Evolutionary conservation across 805 yeast genomes (phyloP), one percentile per base, ranked within the genome.

Genomic region (Wickerhamomyces bisporus): DNA sequence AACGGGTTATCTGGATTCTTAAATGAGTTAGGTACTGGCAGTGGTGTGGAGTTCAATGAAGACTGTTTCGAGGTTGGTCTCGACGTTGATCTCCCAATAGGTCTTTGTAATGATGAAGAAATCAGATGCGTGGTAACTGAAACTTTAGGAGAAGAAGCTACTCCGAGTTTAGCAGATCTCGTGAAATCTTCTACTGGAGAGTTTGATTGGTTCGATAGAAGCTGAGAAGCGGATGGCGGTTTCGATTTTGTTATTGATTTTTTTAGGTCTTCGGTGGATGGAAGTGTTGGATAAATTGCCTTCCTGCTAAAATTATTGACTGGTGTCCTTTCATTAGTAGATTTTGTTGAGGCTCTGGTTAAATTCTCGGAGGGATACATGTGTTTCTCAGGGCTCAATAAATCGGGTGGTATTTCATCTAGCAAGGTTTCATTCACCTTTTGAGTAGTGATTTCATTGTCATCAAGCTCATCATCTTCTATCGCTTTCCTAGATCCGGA

Each of bases 371-470:
- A 7, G 10, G 52, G 51, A 30, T 49, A 50, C 0, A 35, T 15
- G 20, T 48, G 53, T 32, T 49, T 53, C 36, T 53, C 58, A 7
- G 58, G 58, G 30, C 56, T 51, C 14, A 52, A 18, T 9, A 53
- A 32, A 21, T 53, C 58, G 40, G 35, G 39, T 0, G 58, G 58
- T 25, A 50, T 30, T 12, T 42, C 51, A 33, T 53, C 50, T 14
- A 37, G 14, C 3, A 52, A 17, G 1, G 58, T 53, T n/a, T 44
- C 47, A 26, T 44, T 38, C 5, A 40, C 46, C 26, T 30, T 42
- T 3, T 17, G 28, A 32, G 28, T 29, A 16, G 20, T 29, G 11
- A 31, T 25, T 6, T 15, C 28, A 20, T 29, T 18, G 14, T 32
- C 34, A 21, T 35, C 34, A 7, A 32, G 26, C 15, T 36, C 41